Percentiles rank a stretch among this genome's conserved stretches.
Conservation (phyloP, 306 rosid genomes). For the Carpinus viminea region DNA sequence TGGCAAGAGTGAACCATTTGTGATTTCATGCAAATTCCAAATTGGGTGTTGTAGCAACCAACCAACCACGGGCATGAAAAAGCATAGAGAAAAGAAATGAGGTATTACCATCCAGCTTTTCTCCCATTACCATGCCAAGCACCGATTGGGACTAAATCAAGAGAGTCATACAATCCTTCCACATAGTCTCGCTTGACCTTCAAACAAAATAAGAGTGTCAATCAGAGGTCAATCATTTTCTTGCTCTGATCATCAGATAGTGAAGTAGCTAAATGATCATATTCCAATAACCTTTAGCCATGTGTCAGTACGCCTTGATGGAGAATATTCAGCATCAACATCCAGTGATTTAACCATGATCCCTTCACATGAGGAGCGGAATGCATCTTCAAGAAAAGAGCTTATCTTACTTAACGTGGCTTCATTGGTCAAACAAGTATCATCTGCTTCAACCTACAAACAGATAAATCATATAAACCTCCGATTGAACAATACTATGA, state of each 20-base stretch:
- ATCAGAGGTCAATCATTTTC: not conserved
- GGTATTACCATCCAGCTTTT: slow-evolving; percentile 86
- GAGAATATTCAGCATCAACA: slow-evolving; percentile 83
- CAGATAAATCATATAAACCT: slow-evolving; percentile 15
- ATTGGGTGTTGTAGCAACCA: slow-evolving; percentile 20
- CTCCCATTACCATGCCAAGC: slow-evolving; percentile 99
- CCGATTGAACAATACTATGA: not conserved
- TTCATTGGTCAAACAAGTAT: slow-evolving; percentile 63
- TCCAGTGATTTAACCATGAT: slow-evolving; percentile 85
- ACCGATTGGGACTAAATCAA: slow-evolving; percentile 92
- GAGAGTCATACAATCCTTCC: slow-evolving; percentile 78
- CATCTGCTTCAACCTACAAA: slow-evolving; percentile 76
- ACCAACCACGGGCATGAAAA: slow-evolving; percentile 9
- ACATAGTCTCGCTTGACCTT: slow-evolving; percentile 95
- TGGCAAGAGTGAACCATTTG: slow-evolving; percentile 12
- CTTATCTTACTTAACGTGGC: slow-evolving; percentile 53
- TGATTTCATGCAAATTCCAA: slow-evolving; percentile 1
- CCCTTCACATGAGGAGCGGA: slow-evolving; percentile 85
- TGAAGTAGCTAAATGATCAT: slow-evolving; percentile 10
- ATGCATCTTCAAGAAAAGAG: slow-evolving; percentile 68
- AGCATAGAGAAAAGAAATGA: not conserved
- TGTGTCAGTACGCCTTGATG: slow-evolving; percentile 81
- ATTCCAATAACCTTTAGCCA: slow-evolving; percentile 76
- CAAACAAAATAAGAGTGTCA: slow-evolving; percentile 15
- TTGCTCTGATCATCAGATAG: not conserved